phyloP scores from a whole-genome alignment of 1,284 basidiomycete genomes.

The Rhodotorula sp. region DNA sequence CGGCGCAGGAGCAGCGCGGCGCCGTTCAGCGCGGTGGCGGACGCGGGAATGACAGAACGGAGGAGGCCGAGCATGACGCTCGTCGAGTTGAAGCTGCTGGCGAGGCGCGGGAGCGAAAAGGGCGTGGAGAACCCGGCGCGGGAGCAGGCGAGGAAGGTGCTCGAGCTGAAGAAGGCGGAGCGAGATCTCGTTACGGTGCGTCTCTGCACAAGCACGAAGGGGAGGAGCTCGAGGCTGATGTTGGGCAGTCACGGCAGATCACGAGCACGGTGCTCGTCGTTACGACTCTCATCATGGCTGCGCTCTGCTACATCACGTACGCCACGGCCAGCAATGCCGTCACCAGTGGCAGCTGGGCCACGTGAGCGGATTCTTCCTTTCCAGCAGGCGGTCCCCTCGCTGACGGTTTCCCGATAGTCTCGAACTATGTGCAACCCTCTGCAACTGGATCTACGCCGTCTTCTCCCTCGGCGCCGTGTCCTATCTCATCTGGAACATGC shows the following conservation, averaged over 20 bases:
- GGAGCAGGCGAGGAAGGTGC: neutral
- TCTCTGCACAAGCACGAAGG: no score
- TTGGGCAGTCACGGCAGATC: neutral
- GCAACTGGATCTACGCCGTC: neutral
- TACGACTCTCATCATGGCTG: neutral
- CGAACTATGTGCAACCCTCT: neutral
- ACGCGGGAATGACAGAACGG: neutral
- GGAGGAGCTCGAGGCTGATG: neutral
- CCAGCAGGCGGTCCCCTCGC: no score
- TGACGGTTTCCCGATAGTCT: neutral
- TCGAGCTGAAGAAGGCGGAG: slow-evolving; percentile 13
- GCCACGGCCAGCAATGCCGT: neutral
- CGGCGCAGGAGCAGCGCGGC: neutral
- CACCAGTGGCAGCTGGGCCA: neutral
- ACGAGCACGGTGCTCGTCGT: neutral
- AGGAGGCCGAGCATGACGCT: neutral
- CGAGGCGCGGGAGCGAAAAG: neutral
- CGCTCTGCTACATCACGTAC: neutral
- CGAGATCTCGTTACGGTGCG: neutral
- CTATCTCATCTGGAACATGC: neutral
- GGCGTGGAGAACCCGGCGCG: neutral
- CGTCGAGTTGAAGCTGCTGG: neutral
- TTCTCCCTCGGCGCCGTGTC: neutral
- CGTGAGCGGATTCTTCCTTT: neutral
- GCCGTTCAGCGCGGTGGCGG: neutral